Base-by-base conservation (phyloP, 1,284 basidiomycete species). In the Tylopilus sp. region DNA sequence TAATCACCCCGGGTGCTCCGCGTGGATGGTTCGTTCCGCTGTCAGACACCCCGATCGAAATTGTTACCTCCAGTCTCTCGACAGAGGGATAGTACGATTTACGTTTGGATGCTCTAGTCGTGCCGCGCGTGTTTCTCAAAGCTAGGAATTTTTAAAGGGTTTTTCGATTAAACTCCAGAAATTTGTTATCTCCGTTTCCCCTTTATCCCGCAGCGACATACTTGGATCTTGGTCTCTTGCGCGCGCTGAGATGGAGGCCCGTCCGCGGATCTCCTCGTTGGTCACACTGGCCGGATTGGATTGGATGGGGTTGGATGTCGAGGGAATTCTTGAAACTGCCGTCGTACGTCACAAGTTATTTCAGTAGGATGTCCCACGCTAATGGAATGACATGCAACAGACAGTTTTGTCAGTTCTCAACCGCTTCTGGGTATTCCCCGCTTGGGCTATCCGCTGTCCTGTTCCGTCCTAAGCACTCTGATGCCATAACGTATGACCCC, bases 1-100 rank as follows among this genome's bases (percentile, higher is more conserved):
- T 40, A 26, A 37, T 46, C 51, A 37, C 18, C 25, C 29, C 43
- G 23, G 48, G 16, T 28, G n/a, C 44, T 61, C 57, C 63, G 61
- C 66, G 63, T 66, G 71, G 59, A 65, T 64, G 74, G 79, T 70
- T 82, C 80, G 79, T 82, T 82, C 81, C 72, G 78, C 69, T 82
- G 79, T 81, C 79, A 72, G 61, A 82, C 71, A 81, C 65, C 30
- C 29, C 2, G 16, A 33, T 26, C 31, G n/a, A 18, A 30, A 35
- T n/a, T 28, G 2, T 41, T 26, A n/a, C 25, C 12, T 38, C 41
- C 18, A 18, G 18, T 16, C 29, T 12, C n/a, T 23, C 21, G 25
- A 36, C 16, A n/a, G 31, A 25, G 5, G 5, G 18, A 46, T 44
- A 45, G 16, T 26, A 37, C 41, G 23, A 40, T 31, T 61, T 59